A percentile compares a stretch with the other conserved stretches of the same genome.
Conservation (phyloP, 768 basidiomycete species). For the Melanogaster broomeanus region DNA sequence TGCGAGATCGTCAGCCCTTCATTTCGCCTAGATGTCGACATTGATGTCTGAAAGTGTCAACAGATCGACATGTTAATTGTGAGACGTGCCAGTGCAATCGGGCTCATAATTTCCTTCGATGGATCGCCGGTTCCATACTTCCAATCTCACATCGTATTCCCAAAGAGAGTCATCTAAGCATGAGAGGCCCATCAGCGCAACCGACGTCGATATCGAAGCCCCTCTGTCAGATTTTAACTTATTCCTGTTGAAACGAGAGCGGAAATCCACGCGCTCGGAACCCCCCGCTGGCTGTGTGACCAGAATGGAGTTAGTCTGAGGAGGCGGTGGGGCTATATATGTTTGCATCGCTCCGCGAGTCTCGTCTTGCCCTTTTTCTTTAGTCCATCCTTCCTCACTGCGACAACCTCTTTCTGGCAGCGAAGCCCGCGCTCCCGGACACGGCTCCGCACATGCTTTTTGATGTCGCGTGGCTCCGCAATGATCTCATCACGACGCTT, state of each 20-base stretch:
- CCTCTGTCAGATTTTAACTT: conserved; percentile 7
- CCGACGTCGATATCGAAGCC: conserved; percentile 24
- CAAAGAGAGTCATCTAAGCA: conserved; percentile 22
- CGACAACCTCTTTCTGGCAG: conserved; percentile 1
- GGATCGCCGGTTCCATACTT: not conserved
- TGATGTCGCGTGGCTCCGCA: not conserved
- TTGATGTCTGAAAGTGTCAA: conserved; percentile 1
- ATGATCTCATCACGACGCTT: too few species aligned
- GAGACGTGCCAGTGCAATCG: conserved; percentile 1
- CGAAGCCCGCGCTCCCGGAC: not conserved
- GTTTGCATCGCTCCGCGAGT: conserved; percentile 10
- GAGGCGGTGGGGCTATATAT: conserved; percentile 13
- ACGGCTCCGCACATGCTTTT: not conserved
- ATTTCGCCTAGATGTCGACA: conserved; percentile 10
- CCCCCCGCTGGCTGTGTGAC: conserved; percentile 21
- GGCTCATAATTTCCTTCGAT: conserved; percentile 1
- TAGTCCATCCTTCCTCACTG: conserved; percentile 10
- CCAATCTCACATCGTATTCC: conserved; percentile 18
- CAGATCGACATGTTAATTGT: conserved; percentile 16
- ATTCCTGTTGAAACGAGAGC: conserved; percentile 13
- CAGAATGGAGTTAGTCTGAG: conserved; percentile 6
- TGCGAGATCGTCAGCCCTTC: not conserved
- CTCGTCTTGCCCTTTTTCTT: not conserved
- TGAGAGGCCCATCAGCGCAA: conserved; percentile 17
- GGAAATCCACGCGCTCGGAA: conserved; percentile 18